phyloP scores from a whole-genome alignment of 306 rosid genomes.

The Carpinus fangiana region DNA sequence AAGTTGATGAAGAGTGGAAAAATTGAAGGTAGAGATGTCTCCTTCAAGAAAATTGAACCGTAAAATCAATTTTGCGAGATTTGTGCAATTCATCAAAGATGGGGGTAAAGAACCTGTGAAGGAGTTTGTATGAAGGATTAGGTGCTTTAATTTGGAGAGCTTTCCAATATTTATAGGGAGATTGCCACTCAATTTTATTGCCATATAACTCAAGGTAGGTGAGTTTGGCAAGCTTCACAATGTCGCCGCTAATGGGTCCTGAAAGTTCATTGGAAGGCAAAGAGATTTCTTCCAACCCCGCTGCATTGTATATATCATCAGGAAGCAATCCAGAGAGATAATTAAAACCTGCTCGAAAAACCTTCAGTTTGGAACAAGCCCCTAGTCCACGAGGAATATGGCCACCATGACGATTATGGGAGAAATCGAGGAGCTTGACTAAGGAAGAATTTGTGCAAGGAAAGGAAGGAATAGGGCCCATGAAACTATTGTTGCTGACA shows the following conservation, averaged over 20 bases:
- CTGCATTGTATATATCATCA: constrained; percentile 1
- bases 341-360: no score
- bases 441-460: no score
- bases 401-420: no score
- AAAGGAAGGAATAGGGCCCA: no score
- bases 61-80: not conserved
- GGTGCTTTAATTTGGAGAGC: constrained; percentile 3
- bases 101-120: constrained; percentile 5
- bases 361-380: no score
- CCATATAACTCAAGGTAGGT: not conserved
- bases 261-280: not conserved
- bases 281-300: not conserved
- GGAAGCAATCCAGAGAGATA: no score
- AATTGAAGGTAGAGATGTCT: no score
- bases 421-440: no score
- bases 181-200: not conserved
- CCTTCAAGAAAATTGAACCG: no score
- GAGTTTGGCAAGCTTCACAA: constrained; percentile 2
- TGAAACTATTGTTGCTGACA: no score
- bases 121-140: not conserved
- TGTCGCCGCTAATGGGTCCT: not conserved
- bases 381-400: no score
- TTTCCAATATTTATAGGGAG: not conserved
- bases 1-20: no score
- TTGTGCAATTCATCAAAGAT: constrained; percentile 11